Percentiles rank a stretch among this genome's conserved stretches.
Conservation (phyloP, 352 stramenopile genomes). For the Phytophthora crassamura region DNA sequence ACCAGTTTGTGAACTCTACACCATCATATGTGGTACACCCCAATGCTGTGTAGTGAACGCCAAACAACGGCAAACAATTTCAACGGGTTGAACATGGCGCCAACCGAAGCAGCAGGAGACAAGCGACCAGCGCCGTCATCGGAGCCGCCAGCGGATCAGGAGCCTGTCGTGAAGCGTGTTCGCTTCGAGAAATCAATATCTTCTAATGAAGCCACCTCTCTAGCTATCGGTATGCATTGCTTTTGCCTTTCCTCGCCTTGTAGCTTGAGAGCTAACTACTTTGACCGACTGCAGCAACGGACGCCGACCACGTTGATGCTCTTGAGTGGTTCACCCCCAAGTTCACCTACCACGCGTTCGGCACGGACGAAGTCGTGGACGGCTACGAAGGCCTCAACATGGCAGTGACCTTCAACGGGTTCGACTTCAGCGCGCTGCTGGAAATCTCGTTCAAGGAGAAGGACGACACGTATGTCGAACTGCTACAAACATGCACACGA, state of each 20-base stretch:
- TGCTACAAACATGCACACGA: background rate
- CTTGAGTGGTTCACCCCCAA: conserved; percentile 64
- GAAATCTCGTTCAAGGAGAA: conserved; percentile 62
- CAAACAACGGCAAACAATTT: conserved; percentile 9
- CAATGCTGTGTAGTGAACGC: background rate
- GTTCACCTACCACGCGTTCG: conserved; percentile 88
- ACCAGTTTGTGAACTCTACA: no score
- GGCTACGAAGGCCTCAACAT: conserved; percentile 69
- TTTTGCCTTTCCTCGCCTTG: background rate
- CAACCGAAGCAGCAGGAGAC: conserved; percentile 23
- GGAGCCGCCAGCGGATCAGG: conserved; percentile 2
- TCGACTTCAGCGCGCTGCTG: conserved; percentile 68
- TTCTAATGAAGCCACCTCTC: conserved; percentile 57
- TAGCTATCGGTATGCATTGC: conserved; percentile 60
- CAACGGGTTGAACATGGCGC: conserved; percentile 36
- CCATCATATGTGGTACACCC: no score
- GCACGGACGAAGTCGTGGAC: conserved; percentile 72
- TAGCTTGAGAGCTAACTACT: conserved; percentile 2
- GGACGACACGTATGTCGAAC: conserved; percentile 42
- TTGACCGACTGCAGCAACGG: conserved; percentile 38
- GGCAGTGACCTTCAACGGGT: conserved; percentile 65
- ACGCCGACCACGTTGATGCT: conserved; percentile 49
- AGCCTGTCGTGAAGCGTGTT: conserved; percentile 60
- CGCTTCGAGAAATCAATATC: conserved; percentile 57
- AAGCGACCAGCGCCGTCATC: conserved; percentile 17